Evolutionary conservation across 495 filamentous ascomycete genomes (phyloP).

Genomic region (Aspergillus steynii): DNA sequence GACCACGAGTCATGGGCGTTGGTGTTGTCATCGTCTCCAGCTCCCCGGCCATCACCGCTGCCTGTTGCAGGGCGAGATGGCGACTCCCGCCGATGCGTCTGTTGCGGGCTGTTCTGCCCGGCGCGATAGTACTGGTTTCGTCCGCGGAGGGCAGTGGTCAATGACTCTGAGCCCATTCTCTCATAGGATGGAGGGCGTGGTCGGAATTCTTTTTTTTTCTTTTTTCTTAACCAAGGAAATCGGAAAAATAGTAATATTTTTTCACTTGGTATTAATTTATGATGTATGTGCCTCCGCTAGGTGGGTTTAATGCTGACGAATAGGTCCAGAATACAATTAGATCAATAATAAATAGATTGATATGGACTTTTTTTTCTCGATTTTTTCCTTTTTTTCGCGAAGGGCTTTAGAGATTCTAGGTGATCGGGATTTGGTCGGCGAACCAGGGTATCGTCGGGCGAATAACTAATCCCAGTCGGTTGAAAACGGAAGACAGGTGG

Average conservation of each 20-base stretch:
- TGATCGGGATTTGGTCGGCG: background rate
- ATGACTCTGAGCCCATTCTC: constrained; percentile 34
- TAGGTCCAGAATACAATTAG: background rate
- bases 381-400: background rate
- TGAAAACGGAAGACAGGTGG: background rate
- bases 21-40: background rate
- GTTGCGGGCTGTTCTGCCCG: constrained; percentile 6
- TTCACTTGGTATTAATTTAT: background rate
- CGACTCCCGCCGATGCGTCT: constrained; percentile 8
- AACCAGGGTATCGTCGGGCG: background rate
- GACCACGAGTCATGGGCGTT: constrained; percentile 35
- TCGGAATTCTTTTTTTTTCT: too few relatives aligned
- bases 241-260: background rate
- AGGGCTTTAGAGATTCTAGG: background rate
- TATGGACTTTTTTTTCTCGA: background rate
- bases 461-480: background rate
- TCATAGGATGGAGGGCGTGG: background rate
- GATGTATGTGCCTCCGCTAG: background rate
- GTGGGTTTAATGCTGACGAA: background rate
- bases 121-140: background rate
- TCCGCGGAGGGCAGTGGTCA: constrained; percentile 19
- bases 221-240: background rate
- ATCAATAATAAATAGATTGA: background rate
- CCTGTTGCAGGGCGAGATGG: constrained; percentile 15
- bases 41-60: background rate